phyloP scores from a whole-genome alignment of 768 basidiomycete genomes.

The Leccinum rimulosum region DNA sequence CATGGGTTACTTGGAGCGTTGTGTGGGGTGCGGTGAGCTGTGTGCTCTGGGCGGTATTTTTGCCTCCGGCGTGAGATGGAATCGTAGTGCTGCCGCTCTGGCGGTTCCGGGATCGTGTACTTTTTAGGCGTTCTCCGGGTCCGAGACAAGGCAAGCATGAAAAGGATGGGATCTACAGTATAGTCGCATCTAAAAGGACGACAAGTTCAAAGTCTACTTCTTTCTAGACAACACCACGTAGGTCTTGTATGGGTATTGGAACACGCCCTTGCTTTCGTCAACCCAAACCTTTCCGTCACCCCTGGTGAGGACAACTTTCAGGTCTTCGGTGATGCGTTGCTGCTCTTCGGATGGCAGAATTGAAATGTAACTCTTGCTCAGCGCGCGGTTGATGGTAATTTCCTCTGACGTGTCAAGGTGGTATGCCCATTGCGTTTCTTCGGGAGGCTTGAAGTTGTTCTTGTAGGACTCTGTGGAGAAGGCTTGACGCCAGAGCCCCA shows the following conservation, averaged over 20 bases:
- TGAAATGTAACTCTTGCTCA: constrained; percentile 85
- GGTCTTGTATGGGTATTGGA: constrained; percentile 79
- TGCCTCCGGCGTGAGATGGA: constrained; percentile 77
- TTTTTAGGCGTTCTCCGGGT: not conserved
- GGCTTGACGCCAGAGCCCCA: constrained; percentile 66
- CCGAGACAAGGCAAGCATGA: not conserved
- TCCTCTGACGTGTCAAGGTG: constrained; percentile 51
- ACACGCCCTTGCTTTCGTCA: constrained; percentile 66
- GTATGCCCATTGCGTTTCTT: constrained; percentile 57
- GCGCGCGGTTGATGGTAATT: constrained; percentile 60
- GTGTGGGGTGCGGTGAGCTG: constrained; percentile 71
- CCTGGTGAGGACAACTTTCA: constrained; percentile 53
- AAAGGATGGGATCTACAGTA: not conserved
- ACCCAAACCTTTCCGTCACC: constrained; percentile 74
- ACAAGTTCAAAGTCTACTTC: constrained; percentile 29
- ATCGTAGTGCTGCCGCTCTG: not conserved
- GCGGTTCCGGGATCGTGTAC: not conserved
- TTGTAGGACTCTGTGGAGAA: constrained; percentile 66
- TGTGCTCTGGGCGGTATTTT: constrained; percentile 79
- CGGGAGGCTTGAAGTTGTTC: constrained; percentile 53
- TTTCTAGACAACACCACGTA: constrained; percentile 51
- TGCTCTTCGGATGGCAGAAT: constrained; percentile 59
- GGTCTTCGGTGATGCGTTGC: constrained; percentile 45
- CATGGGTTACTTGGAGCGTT: constrained; percentile 77
- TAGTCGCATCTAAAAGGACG: not conserved